phyloP scores from a whole-genome alignment of 1,284 basidiomycete species.

The Fomitopsis betulina region DNA sequence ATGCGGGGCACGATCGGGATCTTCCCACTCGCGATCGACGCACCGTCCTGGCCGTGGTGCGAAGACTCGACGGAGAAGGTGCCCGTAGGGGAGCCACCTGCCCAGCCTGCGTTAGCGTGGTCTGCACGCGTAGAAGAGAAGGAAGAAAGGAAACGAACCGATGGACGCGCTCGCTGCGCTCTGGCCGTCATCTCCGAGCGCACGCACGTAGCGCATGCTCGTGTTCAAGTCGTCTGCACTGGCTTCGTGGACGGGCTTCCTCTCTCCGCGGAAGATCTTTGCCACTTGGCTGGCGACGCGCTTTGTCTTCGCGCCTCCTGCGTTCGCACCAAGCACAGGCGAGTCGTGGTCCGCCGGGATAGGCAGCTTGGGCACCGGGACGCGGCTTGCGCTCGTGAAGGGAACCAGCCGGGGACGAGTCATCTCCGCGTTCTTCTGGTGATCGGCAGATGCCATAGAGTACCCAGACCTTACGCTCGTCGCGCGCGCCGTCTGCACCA shows the following conservation, averaged over 20 bases:
- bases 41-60: conserved; percentile 31
- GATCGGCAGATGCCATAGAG: conserved; percentile 23
- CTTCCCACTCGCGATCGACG: conserved; percentile 14
- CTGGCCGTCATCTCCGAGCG: conserved; percentile 46
- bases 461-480: conserved; percentile 44
- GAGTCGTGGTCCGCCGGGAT: conserved; percentile 26
- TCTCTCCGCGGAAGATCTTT: conserved; percentile 46
- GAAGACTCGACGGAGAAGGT: conserved; percentile 62
- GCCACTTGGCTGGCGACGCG: conserved; percentile 65
- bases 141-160: conserved; percentile 9
- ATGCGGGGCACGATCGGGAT: conserved; percentile 34
- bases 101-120: background rate
- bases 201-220: conserved; percentile 65
- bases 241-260: conserved; percentile 40
- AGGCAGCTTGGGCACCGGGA: conserved; percentile 49
- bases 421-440: conserved; percentile 22
- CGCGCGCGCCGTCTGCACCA: conserved; percentile 41
- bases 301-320: conserved; percentile 21
- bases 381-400: conserved; percentile 65
- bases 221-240: conserved; percentile 56
- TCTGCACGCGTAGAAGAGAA: background rate
- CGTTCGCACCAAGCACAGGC: conserved; percentile 16
- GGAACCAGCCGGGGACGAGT: conserved; percentile 62
- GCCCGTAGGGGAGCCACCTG: conserved; percentile 33
- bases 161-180: conserved; percentile 7